Evolutionary conservation across 148 eudicot genomes (phyloP).

Genomic region (Silene uniflora): DNA sequence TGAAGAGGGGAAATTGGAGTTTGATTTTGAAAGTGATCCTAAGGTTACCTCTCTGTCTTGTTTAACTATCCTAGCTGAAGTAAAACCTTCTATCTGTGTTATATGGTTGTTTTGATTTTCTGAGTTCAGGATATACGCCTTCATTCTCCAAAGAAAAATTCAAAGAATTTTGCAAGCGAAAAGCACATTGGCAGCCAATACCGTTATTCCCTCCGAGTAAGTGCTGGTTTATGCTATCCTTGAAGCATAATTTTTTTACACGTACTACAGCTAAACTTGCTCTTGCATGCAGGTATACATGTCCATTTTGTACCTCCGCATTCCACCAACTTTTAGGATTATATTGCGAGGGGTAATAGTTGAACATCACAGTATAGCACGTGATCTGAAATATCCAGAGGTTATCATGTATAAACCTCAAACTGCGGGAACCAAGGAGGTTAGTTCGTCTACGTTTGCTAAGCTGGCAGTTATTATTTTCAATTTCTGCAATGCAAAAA

Average conservation of each 20-base stretch:
- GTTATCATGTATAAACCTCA: slow-evolving; percentile 82
- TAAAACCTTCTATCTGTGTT: background rate
- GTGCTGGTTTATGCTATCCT: slow-evolving; percentile 30
- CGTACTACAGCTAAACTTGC: background rate
- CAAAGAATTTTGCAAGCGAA: slow-evolving; percentile 35
- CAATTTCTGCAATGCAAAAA: background rate
- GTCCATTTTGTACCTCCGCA: slow-evolving; percentile 73
- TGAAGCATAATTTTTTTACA: background rate
- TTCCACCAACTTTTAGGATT: slow-evolving; percentile 61
- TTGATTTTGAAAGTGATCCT: slow-evolving; percentile 74
- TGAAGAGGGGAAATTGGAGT: slow-evolving; percentile 66
- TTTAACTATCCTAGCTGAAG: background rate
- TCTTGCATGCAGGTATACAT: slow-evolving; percentile 60
- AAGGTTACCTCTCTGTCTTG: slow-evolving; percentile 44
- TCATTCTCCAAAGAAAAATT: slow-evolving; percentile 16
- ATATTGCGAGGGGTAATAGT: slow-evolving; percentile 70
- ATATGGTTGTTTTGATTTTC: slow-evolving; percentile 12
- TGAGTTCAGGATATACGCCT: slow-evolving; percentile 67
- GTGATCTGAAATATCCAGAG: slow-evolving; percentile 72
- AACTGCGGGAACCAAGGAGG: slow-evolving; percentile 65
- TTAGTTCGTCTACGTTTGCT: slow-evolving; percentile 24
- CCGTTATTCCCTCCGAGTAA: slow-evolving; percentile 80
- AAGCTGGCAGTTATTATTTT: background rate
- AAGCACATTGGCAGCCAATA: slow-evolving; percentile 70
- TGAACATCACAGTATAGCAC: slow-evolving; percentile 62